Evolutionary conservation across 176 grass and related monocot genomes (phyloP).

Genomic region (Avena insularis): DNA sequence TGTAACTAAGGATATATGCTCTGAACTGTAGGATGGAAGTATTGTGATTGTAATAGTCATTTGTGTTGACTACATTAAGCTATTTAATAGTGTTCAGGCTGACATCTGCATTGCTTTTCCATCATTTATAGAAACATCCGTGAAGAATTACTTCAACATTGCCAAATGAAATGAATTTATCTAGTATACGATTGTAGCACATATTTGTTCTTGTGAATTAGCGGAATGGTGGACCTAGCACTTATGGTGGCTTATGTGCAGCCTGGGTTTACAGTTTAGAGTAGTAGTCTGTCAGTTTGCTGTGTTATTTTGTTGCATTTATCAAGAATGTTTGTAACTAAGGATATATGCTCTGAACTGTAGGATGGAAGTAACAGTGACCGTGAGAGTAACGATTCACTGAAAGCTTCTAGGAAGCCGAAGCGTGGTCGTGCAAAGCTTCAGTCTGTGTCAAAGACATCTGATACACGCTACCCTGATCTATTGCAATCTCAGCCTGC

Average conservation of each 20-base stretch:
- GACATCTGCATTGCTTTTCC: neutral
- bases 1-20: conserved; percentile 36
- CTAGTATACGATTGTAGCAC: neutral
- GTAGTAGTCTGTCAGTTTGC: neutral
- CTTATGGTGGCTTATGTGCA: conserved; percentile 20
- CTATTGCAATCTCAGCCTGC: conserved; percentile 71
- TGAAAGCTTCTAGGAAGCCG: conserved; percentile 65
- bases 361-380: conserved; percentile 96
- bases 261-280: conserved; percentile 22
- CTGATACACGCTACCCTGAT: conserved; percentile 76
- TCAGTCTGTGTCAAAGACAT: conserved; percentile 62
- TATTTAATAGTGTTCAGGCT: neutral
- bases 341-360: conserved; percentile 34
- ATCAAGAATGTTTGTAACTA: conserved; percentile 34
- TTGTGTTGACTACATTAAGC: neutral
- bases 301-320: conserved; percentile 24
- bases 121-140: neutral
- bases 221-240: conserved; percentile 4
- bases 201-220: neutral
- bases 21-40: conserved; percentile 43
- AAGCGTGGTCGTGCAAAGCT: conserved; percentile 82
- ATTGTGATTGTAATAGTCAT: conserved; percentile 1
- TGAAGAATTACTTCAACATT: neutral
- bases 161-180: conserved; percentile 1
- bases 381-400: conserved; percentile 74